phyloP scores from a whole-genome alignment of 2,329 filamentous ascomycete genomes.

The Myriangium duriaei region DNA sequence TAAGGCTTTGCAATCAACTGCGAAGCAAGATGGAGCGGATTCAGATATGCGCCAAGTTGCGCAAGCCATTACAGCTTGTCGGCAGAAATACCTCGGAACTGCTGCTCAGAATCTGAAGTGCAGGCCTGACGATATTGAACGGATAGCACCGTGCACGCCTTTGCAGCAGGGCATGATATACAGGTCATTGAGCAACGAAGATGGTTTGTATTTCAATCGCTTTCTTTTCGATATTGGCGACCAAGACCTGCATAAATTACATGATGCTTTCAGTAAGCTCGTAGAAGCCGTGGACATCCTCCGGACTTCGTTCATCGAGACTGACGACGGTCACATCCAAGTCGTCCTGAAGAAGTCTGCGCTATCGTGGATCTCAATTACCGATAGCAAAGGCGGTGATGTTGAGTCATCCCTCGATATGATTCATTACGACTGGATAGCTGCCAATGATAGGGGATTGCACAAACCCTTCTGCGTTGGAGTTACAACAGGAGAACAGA shows the following conservation, averaged over 20 bases:
- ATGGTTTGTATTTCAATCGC: slow-evolving; percentile 60
- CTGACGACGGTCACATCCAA: slow-evolving; percentile 65
- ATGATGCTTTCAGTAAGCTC: slow-evolving; percentile 45
- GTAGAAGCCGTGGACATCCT: slow-evolving; percentile 49
- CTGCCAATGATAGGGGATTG: slow-evolving; percentile 38
- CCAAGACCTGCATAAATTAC: slow-evolving; percentile 38
- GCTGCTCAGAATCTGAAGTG: slow-evolving; percentile 43
- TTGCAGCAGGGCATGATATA: slow-evolving; percentile 80
- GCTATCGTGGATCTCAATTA: slow-evolving; percentile 9
- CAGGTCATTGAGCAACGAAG: slow-evolving; percentile 45
- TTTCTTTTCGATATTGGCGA: slow-evolving; percentile 50
- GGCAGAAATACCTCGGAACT: slow-evolving; percentile 45
- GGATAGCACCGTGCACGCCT: slow-evolving; percentile 69
- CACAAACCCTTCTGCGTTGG: slow-evolving; percentile 41
- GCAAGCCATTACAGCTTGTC: slow-evolving; percentile 51
- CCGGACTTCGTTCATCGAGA: slow-evolving; percentile 59
- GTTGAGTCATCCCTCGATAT: slow-evolving; percentile 25
- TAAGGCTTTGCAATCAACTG: slow-evolving; percentile 19
- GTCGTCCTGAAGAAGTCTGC: slow-evolving; percentile 38
- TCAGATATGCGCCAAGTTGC: slow-evolving; percentile 36
- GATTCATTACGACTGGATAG: slow-evolving; percentile 40
- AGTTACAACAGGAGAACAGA: slow-evolving; percentile 23
- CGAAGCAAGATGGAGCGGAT: slow-evolving; percentile 3
- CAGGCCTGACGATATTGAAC: slow-evolving; percentile 47
- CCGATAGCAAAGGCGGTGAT: slow-evolving; percentile 31